Evolutionary conservation across 371 early-diverging fungal species (phyloP).

Genomic region (Mucor indicus): DNA sequence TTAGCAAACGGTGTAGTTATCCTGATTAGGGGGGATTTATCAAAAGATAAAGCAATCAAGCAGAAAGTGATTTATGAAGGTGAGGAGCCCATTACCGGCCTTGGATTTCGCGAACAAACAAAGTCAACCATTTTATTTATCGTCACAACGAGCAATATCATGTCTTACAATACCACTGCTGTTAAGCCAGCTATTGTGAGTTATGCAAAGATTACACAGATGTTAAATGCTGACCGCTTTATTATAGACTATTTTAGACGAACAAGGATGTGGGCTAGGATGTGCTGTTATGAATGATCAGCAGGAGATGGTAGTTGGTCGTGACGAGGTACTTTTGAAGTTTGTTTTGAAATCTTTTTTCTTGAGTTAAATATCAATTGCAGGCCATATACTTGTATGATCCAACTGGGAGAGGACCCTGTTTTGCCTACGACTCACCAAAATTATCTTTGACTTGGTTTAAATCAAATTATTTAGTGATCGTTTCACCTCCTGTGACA

Average conservation of each 20-base stretch:
- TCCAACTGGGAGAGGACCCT: constrained; percentile 89
- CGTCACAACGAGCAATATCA: constrained; percentile 66
- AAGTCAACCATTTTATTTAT: constrained; percentile 69
- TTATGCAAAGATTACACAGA: not conserved
- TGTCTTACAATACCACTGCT: constrained; percentile 65
- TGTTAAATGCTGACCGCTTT: not conserved
- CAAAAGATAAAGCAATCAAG: constrained; percentile 73
- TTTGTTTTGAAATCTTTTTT: no score
- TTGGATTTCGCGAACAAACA: constrained; percentile 77
- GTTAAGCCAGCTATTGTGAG: constrained; percentile 50
- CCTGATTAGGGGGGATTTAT: constrained; percentile 79
- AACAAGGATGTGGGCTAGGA: constrained; percentile 79
- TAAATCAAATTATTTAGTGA: constrained; percentile 70
- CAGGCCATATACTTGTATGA: constrained; percentile 92
- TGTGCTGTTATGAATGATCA: constrained; percentile 73
- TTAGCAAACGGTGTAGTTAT: constrained; percentile 88
- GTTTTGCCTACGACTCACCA: constrained; percentile 85
- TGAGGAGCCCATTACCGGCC: constrained; percentile 81
- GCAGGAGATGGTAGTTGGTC: constrained; percentile 79
- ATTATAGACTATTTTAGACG: constrained; percentile 72
- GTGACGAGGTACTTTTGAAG: no score
- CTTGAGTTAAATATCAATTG: no score
- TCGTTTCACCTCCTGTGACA: constrained; percentile 66
- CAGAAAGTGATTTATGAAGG: constrained; percentile 81
- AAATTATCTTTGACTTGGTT: constrained; percentile 77